Evolutionary conservation across 768 basidiomycete genomes (phyloP), one percentile per base, ranked within the genome.

Genomic region (Lentinula lateritia): DNA sequence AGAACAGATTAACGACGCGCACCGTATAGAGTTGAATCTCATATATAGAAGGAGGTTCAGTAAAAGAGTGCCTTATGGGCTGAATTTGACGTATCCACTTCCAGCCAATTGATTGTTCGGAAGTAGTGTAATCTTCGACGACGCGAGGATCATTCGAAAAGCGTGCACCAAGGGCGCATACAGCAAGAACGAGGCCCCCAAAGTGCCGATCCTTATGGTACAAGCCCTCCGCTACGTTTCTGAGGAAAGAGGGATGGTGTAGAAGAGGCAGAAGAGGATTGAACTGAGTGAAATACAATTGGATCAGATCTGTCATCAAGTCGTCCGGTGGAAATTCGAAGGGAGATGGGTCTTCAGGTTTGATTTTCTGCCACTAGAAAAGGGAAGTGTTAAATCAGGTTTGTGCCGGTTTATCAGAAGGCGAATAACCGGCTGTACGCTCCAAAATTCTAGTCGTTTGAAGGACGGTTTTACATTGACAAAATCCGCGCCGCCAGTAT

Each of bases 1-100:
- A 36, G 13, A 39, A 10, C 15, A 8, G 9, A n/a, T 28, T 28
- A 28, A 28, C 28, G 39, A 7, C 34, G 70, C 73, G 59, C 65
- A 80, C 79, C 69, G 76, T 73, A 66, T 79, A 78, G 6, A 75
- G 74, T 68, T 89, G 88, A 45, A 88, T 70, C 62, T 88, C 87
- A 70, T 80, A 80, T 61, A 89, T 67, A 9, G 77, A 68, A 1
- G 85, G 82, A 2, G 81, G 76, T 0, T 76, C 73, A 13, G 84
- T 72, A 45, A 84, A 70, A 0, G 75, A 75, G 67, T 77, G 78
- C 42, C 79, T 79, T 54, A 82, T 75, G 66, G 78, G 77, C 56
- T 81, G 74, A 12, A 87, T 75, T 65, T 82, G 80, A n/a, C 72
- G 67, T 60, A 78, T 76, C 63, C 74, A 83, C 55, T 72, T 72